A percentile compares a stretch with the other conserved stretches of the same genome.
These are phyloP conservation scores for Gonapodya prolifera DNA, from an alignment of 192 early-diverging fungal species.

Conservation along the genomic window DNA sequence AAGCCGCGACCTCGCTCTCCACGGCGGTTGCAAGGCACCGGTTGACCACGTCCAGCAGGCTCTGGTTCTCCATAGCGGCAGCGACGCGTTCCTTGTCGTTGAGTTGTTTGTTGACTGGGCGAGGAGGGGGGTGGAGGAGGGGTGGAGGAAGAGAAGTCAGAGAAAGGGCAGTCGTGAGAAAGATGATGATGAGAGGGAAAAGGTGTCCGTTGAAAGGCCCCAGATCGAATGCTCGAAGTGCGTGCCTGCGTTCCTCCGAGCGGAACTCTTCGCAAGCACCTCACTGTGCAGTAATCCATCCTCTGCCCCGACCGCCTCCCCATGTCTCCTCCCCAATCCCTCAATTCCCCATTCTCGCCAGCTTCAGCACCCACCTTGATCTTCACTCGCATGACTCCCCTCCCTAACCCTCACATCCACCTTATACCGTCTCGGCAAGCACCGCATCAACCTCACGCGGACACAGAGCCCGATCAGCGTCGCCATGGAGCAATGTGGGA, in stretches of 20 bases:
- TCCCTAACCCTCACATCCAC: conserved; percentile 16
- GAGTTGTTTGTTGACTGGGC: conserved; percentile 85
- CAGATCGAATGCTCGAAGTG: no score
- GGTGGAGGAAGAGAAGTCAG: no score
- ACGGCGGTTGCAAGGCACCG: conserved; percentile 64
- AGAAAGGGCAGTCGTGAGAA: no score
- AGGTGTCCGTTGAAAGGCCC: no score
- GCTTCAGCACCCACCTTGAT: no score
- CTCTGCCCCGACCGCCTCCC: no score
- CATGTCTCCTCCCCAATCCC: no score
- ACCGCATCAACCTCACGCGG: conserved; percentile 75
- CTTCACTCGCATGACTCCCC: background rate
- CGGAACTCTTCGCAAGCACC: no score
- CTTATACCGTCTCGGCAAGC: conserved; percentile 83
- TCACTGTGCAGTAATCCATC: no score
- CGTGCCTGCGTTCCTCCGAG: no score
- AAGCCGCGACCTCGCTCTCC: background rate
- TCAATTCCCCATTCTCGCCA: no score
- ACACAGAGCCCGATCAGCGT: conserved; percentile 97
- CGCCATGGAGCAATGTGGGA: conserved; percentile 99
- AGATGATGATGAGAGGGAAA: background rate
- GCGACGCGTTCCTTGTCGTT: conserved; percentile 99
- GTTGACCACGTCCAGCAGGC: conserved; percentile 90
- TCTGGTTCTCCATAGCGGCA: conserved; percentile 89
- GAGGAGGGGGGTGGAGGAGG: background rate